Conservation (phyloP, 179 eudicot species). For the Pouteria campechiana region DNA sequence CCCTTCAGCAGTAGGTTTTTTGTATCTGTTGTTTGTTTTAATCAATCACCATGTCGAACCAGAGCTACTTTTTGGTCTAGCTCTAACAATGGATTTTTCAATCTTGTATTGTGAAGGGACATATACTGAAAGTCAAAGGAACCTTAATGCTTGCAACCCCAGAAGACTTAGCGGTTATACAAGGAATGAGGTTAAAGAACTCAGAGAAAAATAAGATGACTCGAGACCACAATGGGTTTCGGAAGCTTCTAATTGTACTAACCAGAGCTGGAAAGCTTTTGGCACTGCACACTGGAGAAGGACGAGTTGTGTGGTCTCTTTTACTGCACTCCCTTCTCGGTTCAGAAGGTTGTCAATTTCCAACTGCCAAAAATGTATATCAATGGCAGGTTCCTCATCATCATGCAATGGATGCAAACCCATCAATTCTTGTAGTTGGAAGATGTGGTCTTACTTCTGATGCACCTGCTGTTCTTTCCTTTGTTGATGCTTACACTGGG, state of each 20-base stretch:
- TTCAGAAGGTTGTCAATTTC: constrained; percentile 58
- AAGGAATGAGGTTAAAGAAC: constrained; percentile 69
- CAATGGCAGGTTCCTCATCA: constrained; percentile 99
- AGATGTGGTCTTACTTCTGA: constrained; percentile 51
- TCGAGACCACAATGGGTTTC: constrained; percentile 94
- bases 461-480: constrained; percentile 63
- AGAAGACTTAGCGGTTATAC: constrained; percentile 84
- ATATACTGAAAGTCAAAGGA: constrained; percentile 92
- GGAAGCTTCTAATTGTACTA: constrained; percentile 81
- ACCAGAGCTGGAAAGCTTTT: constrained; percentile 79
- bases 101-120: constrained; percentile 54
- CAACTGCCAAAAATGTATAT: constrained; percentile 55
- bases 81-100: constrained; percentile 3
- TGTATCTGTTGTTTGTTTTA: no score
- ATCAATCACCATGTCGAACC: no score
- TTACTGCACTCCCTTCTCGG: constrained; percentile 53
- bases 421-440: constrained; percentile 84
- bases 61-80: no score
- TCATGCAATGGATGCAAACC: constrained; percentile 91
- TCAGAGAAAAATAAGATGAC: constrained; percentile 92
- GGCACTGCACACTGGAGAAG: constrained; percentile 98
- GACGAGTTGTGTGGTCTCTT: constrained; percentile 84
- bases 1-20: no score
- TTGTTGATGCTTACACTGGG: constrained; percentile 81
- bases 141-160: constrained; percentile 92